Evolutionary conservation across 352 stramenopile species (phyloP).

Genomic region (Phytophthora foliorum): DNA sequence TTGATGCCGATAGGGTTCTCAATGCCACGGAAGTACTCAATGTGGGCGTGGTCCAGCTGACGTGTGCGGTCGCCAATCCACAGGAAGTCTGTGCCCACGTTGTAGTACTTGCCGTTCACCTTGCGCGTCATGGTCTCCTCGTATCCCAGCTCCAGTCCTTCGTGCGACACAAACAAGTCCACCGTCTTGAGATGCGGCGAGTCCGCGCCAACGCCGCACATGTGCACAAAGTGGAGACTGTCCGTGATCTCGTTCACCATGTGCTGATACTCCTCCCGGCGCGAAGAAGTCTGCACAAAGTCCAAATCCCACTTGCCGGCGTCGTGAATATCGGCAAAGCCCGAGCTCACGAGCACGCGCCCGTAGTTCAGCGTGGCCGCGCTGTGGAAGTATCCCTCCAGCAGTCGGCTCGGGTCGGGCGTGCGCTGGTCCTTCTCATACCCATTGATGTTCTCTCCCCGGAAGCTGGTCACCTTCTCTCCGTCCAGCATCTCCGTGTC

Average conservation of each 20-base stretch:
- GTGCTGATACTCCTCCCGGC: slow-evolving; percentile 94
- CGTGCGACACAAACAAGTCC: slow-evolving; percentile 98
- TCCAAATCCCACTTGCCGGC: slow-evolving; percentile 98
- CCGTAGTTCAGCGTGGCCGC: slow-evolving; percentile 98
- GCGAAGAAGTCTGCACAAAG: slow-evolving; percentile 97
- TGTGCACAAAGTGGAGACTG: slow-evolving; percentile 96
- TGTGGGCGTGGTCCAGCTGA: slow-evolving; percentile 97
- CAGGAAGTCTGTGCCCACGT: slow-evolving; percentile 98
- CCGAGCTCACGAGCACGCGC: slow-evolving; percentile 94
- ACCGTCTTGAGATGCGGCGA: slow-evolving; percentile 93
- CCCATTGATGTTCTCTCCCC: slow-evolving; percentile 98
- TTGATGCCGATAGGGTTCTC: slow-evolving; percentile 99
- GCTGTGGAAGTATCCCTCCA: slow-evolving; percentile 98
- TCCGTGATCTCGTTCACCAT: slow-evolving; percentile 98
- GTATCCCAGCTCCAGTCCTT: slow-evolving; percentile 98
- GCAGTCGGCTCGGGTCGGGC: slow-evolving; percentile 95
- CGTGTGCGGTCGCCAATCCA: slow-evolving; percentile 99
- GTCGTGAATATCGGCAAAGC: slow-evolving; percentile 97
- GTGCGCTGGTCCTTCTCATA: slow-evolving; percentile 94
- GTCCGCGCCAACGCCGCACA: slow-evolving; percentile 95
- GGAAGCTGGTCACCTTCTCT: slow-evolving; percentile 96
- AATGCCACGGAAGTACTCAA: slow-evolving; percentile 99
- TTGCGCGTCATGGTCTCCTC: slow-evolving; percentile 98
- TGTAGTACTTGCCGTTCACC: slow-evolving; percentile 97
- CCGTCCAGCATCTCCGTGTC: slow-evolving; percentile 95